Percentiles rank a stretch among this genome's conserved stretches.
These are phyloP conservation scores for Athelia psychrophila DNA, from an alignment of 1,284 basidiomycete species.

Conservation along the genomic window DNA sequence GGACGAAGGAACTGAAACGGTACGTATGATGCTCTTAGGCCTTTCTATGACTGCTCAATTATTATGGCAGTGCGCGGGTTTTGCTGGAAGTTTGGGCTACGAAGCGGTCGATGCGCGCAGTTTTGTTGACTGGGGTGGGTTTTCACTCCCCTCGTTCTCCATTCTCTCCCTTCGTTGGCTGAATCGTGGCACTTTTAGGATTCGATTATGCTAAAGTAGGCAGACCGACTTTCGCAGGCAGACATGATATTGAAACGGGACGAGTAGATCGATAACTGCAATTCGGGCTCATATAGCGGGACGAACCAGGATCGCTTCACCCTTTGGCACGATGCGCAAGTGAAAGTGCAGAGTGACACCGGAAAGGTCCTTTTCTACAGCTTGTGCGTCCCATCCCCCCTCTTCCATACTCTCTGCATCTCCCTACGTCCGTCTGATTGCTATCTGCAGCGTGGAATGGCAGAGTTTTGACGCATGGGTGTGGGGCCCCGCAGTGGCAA, in stretches of 20 bases:
- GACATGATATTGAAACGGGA: no score
- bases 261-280: constrained; percentile 20
- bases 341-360: constrained; percentile 18
- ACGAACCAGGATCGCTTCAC: constrained; percentile 19
- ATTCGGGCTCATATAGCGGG: constrained; percentile 13
- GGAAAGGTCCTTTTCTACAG: no score
- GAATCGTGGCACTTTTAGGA: no score
- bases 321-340: constrained; percentile 21
- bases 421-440: not conserved
- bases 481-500: constrained; percentile 19
- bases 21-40: constrained; percentile 1
- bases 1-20: constrained; percentile 14
- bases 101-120: constrained; percentile 21
- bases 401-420: no score
- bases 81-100: constrained; percentile 20
- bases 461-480: constrained; percentile 24
- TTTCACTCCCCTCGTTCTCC: not conserved
- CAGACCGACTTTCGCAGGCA: no score
- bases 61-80: constrained; percentile 18
- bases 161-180: no score
- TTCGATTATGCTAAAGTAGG: no score
- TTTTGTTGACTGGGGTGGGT: constrained; percentile 20
- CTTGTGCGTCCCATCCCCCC: no score
- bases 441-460: constrained; percentile 24
- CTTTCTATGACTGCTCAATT: not conserved